Evolutionary conservation across 129 eudicot genomes (phyloP).

Genomic region (Chrysanthemum lavandulifolium): DNA sequence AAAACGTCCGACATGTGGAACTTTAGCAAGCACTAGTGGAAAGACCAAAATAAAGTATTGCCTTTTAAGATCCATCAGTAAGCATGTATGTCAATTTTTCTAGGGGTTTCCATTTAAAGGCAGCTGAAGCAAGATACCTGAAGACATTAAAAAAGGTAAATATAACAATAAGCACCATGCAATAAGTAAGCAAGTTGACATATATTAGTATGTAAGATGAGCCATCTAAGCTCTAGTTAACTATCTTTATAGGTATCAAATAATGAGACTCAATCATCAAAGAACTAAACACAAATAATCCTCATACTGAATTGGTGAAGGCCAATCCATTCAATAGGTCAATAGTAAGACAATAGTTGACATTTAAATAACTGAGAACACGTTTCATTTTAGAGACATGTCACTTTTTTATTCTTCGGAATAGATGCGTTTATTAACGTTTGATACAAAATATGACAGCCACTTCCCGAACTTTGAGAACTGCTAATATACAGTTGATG

Average conservation of each 20-base stretch:
- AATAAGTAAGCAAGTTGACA: background rate
- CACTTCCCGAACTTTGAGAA: background rate
- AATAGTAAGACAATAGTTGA: background rate
- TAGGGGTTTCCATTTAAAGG: constrained; percentile 1
- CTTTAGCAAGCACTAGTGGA: constrained; percentile 11
- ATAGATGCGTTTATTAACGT: background rate
- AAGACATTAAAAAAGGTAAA: background rate
- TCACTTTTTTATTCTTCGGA: background rate
- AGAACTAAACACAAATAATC: no score
- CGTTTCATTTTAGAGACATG: background rate
- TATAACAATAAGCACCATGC: background rate
- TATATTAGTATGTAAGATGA: no score
- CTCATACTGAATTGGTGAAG: background rate
- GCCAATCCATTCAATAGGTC: background rate
- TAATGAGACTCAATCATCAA: no score
- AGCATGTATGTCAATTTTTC: no score
- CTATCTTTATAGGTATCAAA: no score
- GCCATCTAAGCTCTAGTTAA: no score
- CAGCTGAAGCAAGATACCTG: background rate
- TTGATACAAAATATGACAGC: background rate
- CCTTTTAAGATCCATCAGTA: no score
- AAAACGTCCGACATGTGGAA: constrained; percentile 8
- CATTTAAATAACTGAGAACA: no score
- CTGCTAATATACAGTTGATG: background rate
- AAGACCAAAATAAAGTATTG: no score